Percentiles rank a stretch among this genome's conserved stretches.
Conservation (phyloP, 148 eudicot genomes). For the Rhododendron ovatum region DNA sequence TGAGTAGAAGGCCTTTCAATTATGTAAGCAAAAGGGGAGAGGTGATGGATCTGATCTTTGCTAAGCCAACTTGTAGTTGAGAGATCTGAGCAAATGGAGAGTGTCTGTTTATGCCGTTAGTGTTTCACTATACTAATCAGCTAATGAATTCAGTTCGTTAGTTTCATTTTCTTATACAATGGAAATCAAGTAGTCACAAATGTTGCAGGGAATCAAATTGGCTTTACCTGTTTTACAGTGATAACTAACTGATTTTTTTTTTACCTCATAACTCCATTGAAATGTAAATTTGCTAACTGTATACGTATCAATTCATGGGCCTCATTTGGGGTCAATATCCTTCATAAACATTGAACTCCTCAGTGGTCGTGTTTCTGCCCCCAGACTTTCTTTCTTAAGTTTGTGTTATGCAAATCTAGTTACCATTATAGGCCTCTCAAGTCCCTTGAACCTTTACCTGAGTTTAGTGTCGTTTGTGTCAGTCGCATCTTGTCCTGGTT, state of each 20-base stretch:
- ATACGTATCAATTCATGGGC: conserved; percentile 20
- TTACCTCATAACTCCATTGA: conserved; percentile 31
- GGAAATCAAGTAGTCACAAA: conserved; percentile 45
- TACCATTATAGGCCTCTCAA: conserved; percentile 23
- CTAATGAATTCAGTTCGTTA: conserved; percentile 36
- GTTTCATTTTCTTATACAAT: conserved; percentile 20
- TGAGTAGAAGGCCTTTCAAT: not conserved
- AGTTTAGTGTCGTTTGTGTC: conserved; percentile 22
- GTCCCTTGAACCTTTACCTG: conserved; percentile 29
- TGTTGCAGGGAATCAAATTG: conserved; percentile 8
- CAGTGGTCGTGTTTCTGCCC: conserved; percentile 28
- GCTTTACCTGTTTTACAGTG: conserved; percentile 23
- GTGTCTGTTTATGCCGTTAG: conserved; percentile 20
- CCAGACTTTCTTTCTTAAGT: conserved; percentile 5
- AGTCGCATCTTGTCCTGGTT: conserved; percentile 6
- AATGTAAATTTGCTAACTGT: conserved; percentile 34
- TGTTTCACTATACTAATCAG: conserved; percentile 7
- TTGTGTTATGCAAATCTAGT: conserved; percentile 35
- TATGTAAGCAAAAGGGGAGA: conserved; percentile 15
- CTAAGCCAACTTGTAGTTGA: conserved; percentile 30
- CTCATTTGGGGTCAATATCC: conserved; percentile 20
- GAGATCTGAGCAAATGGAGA: conserved; percentile 32
- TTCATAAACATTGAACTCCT: conserved; percentile 28
- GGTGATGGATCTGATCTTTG: conserved; percentile 39
- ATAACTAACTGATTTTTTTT: conserved; percentile 46